A percentile compares a stretch with the other conserved stretches of the same genome.
These are phyloP conservation scores for Exophiala lecanii-corni DNA, from an alignment of 2,329 filamentous ascomycete genomes.

Conservation along the genomic window DNA sequence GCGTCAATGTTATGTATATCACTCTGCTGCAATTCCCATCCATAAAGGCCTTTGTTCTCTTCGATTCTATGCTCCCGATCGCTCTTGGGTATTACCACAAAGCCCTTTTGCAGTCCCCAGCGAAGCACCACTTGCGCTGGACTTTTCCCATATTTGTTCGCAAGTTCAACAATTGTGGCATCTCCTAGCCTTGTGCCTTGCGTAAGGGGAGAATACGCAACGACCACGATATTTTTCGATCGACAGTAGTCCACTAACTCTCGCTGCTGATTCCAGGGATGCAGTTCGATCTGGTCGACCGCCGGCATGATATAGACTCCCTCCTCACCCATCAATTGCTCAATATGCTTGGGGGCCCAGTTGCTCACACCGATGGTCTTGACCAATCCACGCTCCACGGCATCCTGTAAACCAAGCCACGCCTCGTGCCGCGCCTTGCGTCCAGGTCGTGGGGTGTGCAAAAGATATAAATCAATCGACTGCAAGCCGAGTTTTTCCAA, in stretches of 20 bases:
- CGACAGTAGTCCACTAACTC: slow-evolving; percentile 18
- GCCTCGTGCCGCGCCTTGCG: slow-evolving; percentile 52
- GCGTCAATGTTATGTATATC: slow-evolving; percentile 53
- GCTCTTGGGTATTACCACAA: slow-evolving; percentile 21
- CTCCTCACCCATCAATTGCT: slow-evolving; percentile 15
- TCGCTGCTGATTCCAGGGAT: slow-evolving; percentile 28
- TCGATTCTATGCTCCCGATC: slow-evolving; percentile 16
- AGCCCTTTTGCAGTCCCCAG: slow-evolving; percentile 24
- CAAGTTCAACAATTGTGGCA: slow-evolving; percentile 20
- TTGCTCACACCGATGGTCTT: slow-evolving; percentile 20
- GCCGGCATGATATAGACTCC: slow-evolving; percentile 17
- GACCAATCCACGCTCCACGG: slow-evolving; percentile 14
- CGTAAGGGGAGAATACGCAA: slow-evolving; percentile 25
- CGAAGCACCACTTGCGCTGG: slow-evolving; percentile 30
- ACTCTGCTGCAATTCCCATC: slow-evolving; percentile 36
- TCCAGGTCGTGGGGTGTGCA: slow-evolving; percentile 59
- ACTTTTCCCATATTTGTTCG: slow-evolving; percentile 26
- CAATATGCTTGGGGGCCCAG: slow-evolving; percentile 18
- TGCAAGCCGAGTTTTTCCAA: slow-evolving; percentile 40
- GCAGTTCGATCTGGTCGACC: slow-evolving; percentile 28
- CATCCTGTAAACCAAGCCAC: slow-evolving; percentile 61
- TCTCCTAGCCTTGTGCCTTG: slow-evolving; percentile 26
- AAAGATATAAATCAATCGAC: slow-evolving; percentile 51
- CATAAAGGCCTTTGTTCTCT: slow-evolving; percentile 19
- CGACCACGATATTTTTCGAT: slow-evolving; percentile 23